phyloP scores from a whole-genome alignment of 192 early-diverging fungal species.

The Umbelopsis sp. region DNA sequence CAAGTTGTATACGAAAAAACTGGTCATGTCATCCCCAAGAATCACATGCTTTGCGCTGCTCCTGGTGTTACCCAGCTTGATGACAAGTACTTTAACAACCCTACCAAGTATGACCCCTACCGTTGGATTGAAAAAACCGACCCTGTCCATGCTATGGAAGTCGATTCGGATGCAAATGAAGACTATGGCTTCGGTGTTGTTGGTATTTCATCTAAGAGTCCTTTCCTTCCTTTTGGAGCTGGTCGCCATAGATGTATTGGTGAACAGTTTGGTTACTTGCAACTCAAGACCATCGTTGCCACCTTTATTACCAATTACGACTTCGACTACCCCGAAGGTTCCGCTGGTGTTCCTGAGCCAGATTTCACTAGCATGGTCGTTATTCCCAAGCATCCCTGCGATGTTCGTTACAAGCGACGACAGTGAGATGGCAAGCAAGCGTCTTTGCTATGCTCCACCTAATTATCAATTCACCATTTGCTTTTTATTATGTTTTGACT shows the following conservation, averaged over 20 bases:
- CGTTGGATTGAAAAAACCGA: slow-evolving; percentile 71
- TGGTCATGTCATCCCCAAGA: slow-evolving; percentile 85
- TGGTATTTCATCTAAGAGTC: slow-evolving; percentile 67
- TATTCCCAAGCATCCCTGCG: slow-evolving; percentile 71
- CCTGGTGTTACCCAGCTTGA: slow-evolving; percentile 84
- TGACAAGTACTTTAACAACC: slow-evolving; percentile 76
- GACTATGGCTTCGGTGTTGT: slow-evolving; percentile 82
- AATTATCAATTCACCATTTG: not conserved
- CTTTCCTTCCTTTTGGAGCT: slow-evolving; percentile 96
- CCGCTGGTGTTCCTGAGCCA: slow-evolving; percentile 73
- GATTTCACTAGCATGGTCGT: slow-evolving; percentile 95
- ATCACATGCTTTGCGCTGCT: slow-evolving; percentile 84
- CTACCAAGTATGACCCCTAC: slow-evolving; percentile 77
- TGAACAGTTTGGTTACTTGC: slow-evolving; percentile 93
- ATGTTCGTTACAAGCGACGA: slow-evolving; percentile 52
- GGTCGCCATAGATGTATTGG: slow-evolving; percentile 99
- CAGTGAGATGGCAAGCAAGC: slow-evolving; percentile 1
- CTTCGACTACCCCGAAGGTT: slow-evolving; percentile 56
- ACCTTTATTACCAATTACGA: slow-evolving; percentile 81
- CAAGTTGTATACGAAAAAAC: slow-evolving; percentile 70
- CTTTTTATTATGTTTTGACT: not conserved
- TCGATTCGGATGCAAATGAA: slow-evolving; percentile 52
- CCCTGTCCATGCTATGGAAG: slow-evolving; percentile 55
- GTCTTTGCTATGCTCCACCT: not conserved
- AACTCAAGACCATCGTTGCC: slow-evolving; percentile 93